A percentile compares a stretch with the other conserved stretches of the same genome.
Conservation (phyloP, 2,329 filamentous ascomycete genomes). For the Pyrenophora tritici-repentis region DNA sequence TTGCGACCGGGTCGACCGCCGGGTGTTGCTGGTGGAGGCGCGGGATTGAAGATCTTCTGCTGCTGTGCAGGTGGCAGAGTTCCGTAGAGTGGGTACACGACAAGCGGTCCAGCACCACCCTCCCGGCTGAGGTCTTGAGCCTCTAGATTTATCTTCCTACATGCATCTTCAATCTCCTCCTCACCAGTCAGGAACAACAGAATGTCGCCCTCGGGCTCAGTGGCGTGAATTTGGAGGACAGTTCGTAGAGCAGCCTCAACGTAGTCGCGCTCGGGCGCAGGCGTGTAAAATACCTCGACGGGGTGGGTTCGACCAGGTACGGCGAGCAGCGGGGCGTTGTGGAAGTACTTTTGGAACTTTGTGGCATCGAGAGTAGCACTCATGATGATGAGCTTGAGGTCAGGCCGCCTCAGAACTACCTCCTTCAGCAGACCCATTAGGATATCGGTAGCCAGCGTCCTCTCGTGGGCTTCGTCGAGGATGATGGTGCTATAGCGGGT, state of each 20-base stretch:
- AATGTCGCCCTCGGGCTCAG: constrained; percentile 89
- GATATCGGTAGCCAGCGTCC: constrained; percentile 94
- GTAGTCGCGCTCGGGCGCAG: constrained; percentile 94
- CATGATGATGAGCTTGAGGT: constrained; percentile 94
- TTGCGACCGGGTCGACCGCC: constrained; percentile 91
- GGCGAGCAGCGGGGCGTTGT: constrained; percentile 87
- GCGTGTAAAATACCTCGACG: constrained; percentile 98
- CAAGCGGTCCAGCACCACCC: constrained; percentile 86
- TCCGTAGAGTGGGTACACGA: constrained; percentile 92
- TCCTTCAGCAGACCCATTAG: constrained; percentile 94
- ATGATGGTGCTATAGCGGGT: constrained; percentile 94
- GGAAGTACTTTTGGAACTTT: constrained; percentile 98
- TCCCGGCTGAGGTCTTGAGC: constrained; percentile 90
- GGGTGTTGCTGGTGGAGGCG: constrained; percentile 71
- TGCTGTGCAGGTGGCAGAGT: constrained; percentile 90
- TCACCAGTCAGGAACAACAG: constrained; percentile 95
- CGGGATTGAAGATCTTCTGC: constrained; percentile 91
- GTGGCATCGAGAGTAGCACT: constrained; percentile 95
- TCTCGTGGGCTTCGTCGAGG: constrained; percentile 96
- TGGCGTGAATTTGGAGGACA: constrained; percentile 94
- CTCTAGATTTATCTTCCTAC: constrained; percentile 87
- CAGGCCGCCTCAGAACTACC: constrained; percentile 80
- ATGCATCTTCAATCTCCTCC: constrained; percentile 97
- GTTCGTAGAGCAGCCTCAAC: constrained; percentile 94
- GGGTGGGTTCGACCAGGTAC: constrained; percentile 95